Evolutionary conservation across 177 flowering plant species (phyloP).

Genomic region (Vitis hybrid): DNA sequence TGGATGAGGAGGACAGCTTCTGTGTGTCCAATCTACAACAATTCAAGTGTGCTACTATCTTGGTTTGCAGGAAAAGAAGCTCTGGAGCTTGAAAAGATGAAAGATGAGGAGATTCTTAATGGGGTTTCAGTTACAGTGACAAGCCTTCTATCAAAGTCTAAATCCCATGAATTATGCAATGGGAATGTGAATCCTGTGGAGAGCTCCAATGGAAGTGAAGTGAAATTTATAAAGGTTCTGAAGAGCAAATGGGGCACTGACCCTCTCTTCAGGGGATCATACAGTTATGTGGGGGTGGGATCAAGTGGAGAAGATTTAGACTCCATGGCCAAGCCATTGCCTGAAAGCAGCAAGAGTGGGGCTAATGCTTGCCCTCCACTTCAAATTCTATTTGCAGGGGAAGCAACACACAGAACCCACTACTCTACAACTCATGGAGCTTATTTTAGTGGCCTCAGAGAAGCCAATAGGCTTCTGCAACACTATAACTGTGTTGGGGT

Average conservation of each 20-base stretch:
- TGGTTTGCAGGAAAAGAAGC: constrained; percentile 99
- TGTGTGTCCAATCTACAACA: constrained; percentile 63
- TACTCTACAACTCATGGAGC: constrained; percentile 99
- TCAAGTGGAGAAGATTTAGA: constrained; percentile 91
- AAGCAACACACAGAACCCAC: constrained; percentile 96
- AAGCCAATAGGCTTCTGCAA: constrained; percentile 92
- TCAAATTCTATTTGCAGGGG: constrained; percentile 96
- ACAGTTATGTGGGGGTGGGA: constrained; percentile 89
- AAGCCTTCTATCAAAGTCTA: constrained; percentile 33
- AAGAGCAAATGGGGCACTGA: constrained; percentile 87
- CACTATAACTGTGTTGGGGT: constrained; percentile 55
- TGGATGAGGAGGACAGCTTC: constrained; percentile 91
- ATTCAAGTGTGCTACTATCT: constrained; percentile 63
- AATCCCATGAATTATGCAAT: constrained; percentile 33
- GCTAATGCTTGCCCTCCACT: constrained; percentile 35
- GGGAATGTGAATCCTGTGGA: constrained; percentile 29
- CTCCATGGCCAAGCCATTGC: constrained; percentile 85
- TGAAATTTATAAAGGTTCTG: constrained; percentile 47
- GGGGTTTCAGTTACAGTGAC: constrained; percentile 69
- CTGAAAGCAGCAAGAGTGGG: constrained; percentile 20
- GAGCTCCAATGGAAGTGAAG: constrained; percentile 9
- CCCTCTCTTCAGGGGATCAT: constrained; percentile 92
- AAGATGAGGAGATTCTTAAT: constrained; percentile 61
- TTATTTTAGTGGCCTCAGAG: constrained; percentile 93
- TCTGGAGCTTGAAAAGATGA: constrained; percentile 66